Evolutionary conservation across 345 rosid genomes (phyloP).

Genomic region (Linum lewisii): DNA sequence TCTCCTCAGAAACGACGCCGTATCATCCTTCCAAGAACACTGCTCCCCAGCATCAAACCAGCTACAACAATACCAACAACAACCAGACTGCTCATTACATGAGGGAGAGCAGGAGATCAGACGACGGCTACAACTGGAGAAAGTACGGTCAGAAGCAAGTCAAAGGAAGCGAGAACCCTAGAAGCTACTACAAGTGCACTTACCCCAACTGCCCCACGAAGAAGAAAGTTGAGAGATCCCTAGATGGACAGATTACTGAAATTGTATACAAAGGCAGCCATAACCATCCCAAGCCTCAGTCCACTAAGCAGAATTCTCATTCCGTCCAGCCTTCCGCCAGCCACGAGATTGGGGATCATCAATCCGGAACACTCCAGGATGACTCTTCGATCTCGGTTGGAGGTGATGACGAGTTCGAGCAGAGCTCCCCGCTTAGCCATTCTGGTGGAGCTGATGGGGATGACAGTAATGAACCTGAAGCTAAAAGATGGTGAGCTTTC

Average conservation of each 20-base stretch:
- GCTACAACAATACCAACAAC: too few relatives aligned
- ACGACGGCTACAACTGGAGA: neutral
- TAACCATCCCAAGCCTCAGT: neutral
- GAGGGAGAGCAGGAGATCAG: slow-evolving; percentile 1
- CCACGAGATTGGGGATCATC: neutral
- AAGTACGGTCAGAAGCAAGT: neutral
- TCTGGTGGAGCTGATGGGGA: neutral
- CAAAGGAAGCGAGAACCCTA: neutral
- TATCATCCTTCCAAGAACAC: neutral
- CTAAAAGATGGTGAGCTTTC: neutral
- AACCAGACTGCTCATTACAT: neutral
- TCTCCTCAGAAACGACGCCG: neutral
- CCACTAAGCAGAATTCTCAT: neutral
- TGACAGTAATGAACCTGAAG: neutral
- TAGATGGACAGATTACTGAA: neutral
- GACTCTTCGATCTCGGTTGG: neutral
- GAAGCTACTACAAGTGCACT: neutral
- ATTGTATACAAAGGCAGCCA: neutral
- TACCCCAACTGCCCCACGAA: neutral
- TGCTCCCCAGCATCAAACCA: too few relatives aligned
- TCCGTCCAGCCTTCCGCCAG: neutral
- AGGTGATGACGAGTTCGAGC: neutral
- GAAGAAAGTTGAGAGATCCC: neutral
- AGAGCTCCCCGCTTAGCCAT: neutral
- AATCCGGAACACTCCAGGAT: neutral